These are phyloP conservation scores for Boletus semigastroideus DNA, from an alignment of 1,284 basidiomycete genomes.

Conservation along the genomic window DNA sequence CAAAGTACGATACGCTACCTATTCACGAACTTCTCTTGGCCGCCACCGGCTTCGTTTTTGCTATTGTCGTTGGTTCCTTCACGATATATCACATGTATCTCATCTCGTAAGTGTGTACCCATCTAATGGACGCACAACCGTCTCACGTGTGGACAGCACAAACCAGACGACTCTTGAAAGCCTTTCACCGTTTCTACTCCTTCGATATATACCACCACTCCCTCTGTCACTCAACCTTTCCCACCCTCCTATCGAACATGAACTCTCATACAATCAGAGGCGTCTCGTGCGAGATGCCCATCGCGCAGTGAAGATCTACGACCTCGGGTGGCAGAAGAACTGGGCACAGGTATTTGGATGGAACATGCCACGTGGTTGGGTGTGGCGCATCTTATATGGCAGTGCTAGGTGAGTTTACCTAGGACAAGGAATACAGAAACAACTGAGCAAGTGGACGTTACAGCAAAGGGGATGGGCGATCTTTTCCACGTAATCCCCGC, in stretches of 20 bases:
- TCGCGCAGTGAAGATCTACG: constrained; percentile 65
- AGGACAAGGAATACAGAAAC: too few species aligned
- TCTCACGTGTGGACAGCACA: constrained; percentile 48
- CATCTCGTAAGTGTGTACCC: constrained; percentile 57
- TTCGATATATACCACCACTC: constrained; percentile 65
- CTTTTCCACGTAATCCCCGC: constrained; percentile 63
- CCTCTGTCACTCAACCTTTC: constrained; percentile 53
- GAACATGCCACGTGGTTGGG: constrained; percentile 49
- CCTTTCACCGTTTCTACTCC: constrained; percentile 72
- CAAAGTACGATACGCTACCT: constrained; percentile 63
- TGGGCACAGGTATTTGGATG: constrained; percentile 67
- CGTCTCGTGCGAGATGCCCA: constrained; percentile 68
- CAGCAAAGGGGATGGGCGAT: constrained; percentile 66
- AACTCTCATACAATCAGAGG: constrained; percentile 71
- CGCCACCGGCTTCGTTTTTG: constrained; percentile 61
- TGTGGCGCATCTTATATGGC: constrained; percentile 53
- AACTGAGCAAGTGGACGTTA: neutral
- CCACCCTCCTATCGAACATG: constrained; percentile 71
- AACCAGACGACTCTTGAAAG: constrained; percentile 87
- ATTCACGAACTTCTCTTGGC: constrained; percentile 70
- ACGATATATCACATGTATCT: constrained; percentile 79
- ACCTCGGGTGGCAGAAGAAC: constrained; percentile 75
- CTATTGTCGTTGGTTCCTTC: constrained; percentile 75
- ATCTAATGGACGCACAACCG: neutral
- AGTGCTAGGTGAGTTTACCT: constrained; percentile 54